Percentiles rank a stretch among this genome's conserved stretches.
Evolutionary conservation across 495 filamentous ascomycete genomes (phyloP).

Genomic region (Annulohypoxylon maeteangense): DNA sequence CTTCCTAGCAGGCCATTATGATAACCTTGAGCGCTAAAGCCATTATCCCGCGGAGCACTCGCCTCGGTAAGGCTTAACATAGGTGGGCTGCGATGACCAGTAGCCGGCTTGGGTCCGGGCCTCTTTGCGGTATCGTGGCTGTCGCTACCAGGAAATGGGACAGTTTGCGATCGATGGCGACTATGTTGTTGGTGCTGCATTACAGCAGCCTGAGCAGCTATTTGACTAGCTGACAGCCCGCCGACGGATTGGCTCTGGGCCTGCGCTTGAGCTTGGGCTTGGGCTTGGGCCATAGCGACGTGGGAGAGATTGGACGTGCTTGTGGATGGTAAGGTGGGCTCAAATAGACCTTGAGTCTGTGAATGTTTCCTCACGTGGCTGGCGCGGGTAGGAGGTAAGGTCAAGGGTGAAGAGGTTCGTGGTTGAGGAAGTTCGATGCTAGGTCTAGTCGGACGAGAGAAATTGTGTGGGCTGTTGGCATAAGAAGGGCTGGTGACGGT

Average conservation of each 20-base stretch:
- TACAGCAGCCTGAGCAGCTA: conserved; percentile 91
- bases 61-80: conserved; percentile 65
- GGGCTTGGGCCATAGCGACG: conserved; percentile 52
- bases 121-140: conserved; percentile 45
- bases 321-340: conserved; percentile 82
- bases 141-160: conserved; percentile 60
- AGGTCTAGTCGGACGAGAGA: conserved; percentile 62
- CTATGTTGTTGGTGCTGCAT: conserved; percentile 63
- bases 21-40: conserved; percentile 64
- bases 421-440: conserved; percentile 52
- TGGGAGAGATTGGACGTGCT: conserved; percentile 64
- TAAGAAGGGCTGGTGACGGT: conserved; percentile 48
- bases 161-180: conserved; percentile 78
- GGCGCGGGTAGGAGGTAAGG: conserved; percentile 53
- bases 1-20: conserved; percentile 76
- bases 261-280: conserved; percentile 16
- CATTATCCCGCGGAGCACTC: conserved; percentile 64
- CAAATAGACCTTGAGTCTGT: conserved; percentile 89
- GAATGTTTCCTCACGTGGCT: conserved; percentile 65
- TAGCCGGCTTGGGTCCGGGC: conserved; percentile 50
- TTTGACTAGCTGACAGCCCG: conserved; percentile 75
- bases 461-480: conserved; percentile 62
- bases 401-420: conserved; percentile 57
- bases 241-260: conserved; percentile 39
- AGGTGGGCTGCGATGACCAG: conserved; percentile 65